Evolutionary conservation across 192 early-diverging fungal genomes (phyloP), one percentile per base, ranked within the genome.

Genomic region (Phycomyces nitens): DNA sequence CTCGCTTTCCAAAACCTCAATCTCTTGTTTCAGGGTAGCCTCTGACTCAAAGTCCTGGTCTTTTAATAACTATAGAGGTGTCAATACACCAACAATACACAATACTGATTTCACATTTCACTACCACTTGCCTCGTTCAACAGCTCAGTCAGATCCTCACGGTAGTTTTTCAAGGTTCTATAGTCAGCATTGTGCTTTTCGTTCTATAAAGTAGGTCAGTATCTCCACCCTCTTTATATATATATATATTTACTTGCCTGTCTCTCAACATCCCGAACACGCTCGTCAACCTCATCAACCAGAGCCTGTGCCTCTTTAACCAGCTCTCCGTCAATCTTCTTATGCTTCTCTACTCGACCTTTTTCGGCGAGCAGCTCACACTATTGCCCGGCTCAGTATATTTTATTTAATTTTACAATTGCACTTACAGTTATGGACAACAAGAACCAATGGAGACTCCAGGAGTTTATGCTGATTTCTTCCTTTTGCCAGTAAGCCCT

Each of bases 161-260:
- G 68, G 56, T 66, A 70, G 12, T 70, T 75, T 16, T 57, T 21
- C 15, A 75, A 41, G 12, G 47, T 56, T 44, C 73, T 64, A 42
- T 64, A 56, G 10, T 75, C 73, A 15, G 70, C 49, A 18, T 58
- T 60, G 21, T 70, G 53, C 56, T 75, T 75, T 40, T 75, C 73
- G 39, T 63, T 66, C 60, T 69, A 39, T 41, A 23, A 6, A 15
- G 9, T 34, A 5, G 29, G 7, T 34, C 29, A 34, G n/a, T 34
- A 34, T 34, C 2, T 5, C 7, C 2, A 34, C 2, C 29, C 29
- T 34, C 29, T 34, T 34, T 16, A 15, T 23, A 40, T 53, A 29
- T 1, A 53, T 12, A 20, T n/a, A n/a, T n/a, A n/a, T n/a, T 63
- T 53, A 64, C 56, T 44, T 29, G 59, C 62, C 7, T 49, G 39